Evolutionary conservation across 805 yeast genomes (phyloP).

Genomic region (Starmerella gropengiesseri): DNA sequence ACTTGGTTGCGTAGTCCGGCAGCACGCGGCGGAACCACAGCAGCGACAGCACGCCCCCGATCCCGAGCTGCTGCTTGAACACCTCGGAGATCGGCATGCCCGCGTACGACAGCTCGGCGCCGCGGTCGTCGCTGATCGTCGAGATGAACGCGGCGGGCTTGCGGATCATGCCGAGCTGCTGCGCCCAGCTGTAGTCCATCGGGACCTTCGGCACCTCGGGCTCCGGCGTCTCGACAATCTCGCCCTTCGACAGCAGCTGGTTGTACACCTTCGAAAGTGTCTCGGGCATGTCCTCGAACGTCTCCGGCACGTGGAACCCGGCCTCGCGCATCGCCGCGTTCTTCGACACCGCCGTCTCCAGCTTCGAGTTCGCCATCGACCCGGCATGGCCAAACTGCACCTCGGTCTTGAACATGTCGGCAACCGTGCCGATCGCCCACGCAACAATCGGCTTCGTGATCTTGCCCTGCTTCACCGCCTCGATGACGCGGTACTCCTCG

Average conservation of each 20-base stretch:
- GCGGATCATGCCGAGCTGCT: constrained; percentile 38
- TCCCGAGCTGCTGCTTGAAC: constrained; percentile 38
- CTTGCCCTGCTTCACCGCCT: constrained; percentile 51
- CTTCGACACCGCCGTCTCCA: constrained; percentile 57
- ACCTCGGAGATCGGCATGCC: constrained; percentile 40
- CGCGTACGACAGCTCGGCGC: constrained; percentile 38
- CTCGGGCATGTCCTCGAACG: constrained; percentile 41
- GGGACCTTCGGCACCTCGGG: constrained; percentile 41
- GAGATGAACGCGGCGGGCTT: constrained; percentile 41
- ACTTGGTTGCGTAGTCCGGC: constrained; percentile 36
- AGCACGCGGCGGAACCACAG: constrained; percentile 39
- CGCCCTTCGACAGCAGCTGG: constrained; percentile 41
- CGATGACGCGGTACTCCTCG: constrained; percentile 61
- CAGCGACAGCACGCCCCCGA: constrained; percentile 40
- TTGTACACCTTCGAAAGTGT: constrained; percentile 54
- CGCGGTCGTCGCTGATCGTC: constrained; percentile 40
- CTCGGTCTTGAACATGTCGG: constrained; percentile 61
- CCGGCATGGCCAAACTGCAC: constrained; percentile 57
- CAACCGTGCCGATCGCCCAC: constrained; percentile 62
- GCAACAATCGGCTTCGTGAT: constrained; percentile 62
- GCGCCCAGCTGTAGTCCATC: constrained; percentile 40
- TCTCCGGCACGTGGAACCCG: constrained; percentile 84
- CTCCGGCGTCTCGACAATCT: constrained; percentile 33
- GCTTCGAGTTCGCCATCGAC: constrained; percentile 58
- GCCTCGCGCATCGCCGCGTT: constrained; percentile 77